These are phyloP conservation scores for Pyrenochaeta sp. DNA, from an alignment of 2,329 filamentous ascomycete genomes.

Conservation along the genomic window DNA sequence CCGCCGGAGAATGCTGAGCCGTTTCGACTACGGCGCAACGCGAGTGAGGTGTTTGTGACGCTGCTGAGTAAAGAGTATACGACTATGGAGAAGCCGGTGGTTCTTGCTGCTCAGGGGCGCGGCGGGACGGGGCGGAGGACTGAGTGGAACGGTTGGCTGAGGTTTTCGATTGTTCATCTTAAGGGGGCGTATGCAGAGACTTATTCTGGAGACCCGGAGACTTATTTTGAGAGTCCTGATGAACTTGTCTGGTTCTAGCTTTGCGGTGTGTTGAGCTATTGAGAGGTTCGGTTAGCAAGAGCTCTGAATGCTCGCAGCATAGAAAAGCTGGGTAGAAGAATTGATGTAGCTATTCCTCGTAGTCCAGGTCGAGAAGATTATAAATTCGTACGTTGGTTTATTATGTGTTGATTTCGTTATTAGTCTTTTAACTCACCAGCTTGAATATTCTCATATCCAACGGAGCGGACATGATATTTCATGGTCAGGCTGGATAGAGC, in stretches of 20 bases:
- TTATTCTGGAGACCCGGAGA: background rate
- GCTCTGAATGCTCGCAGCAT: too few species aligned
- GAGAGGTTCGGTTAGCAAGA: too few species aligned
- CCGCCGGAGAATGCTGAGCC: constrained; percentile 5
- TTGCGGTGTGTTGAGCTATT: too few species aligned
- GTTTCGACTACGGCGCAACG: background rate
- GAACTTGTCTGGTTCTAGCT: background rate
- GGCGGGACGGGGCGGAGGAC: background rate
- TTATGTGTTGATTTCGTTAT: too few species aligned
- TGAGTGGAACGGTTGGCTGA: constrained; percentile 3
- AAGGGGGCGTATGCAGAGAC: constrained; percentile 1
- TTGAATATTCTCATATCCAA: too few species aligned
- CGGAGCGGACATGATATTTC: too few species aligned
- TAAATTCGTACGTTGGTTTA: too few species aligned
- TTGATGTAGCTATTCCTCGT: too few species aligned
- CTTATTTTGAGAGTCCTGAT: background rate
- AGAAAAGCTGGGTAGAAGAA: too few species aligned
- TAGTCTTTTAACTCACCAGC: too few species aligned
- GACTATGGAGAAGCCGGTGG: constrained; percentile 3
- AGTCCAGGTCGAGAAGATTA: too few species aligned
- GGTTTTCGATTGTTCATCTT: constrained; percentile 6
- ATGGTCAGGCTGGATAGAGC: too few species aligned
- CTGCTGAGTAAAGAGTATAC: constrained; percentile 1
- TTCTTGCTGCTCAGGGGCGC: constrained; percentile 1
- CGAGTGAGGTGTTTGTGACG: constrained; percentile 6